Evolutionary conservation across 2,329 filamentous ascomycete species (phyloP).

Genomic region (Colletotrichum brevisporum): DNA sequence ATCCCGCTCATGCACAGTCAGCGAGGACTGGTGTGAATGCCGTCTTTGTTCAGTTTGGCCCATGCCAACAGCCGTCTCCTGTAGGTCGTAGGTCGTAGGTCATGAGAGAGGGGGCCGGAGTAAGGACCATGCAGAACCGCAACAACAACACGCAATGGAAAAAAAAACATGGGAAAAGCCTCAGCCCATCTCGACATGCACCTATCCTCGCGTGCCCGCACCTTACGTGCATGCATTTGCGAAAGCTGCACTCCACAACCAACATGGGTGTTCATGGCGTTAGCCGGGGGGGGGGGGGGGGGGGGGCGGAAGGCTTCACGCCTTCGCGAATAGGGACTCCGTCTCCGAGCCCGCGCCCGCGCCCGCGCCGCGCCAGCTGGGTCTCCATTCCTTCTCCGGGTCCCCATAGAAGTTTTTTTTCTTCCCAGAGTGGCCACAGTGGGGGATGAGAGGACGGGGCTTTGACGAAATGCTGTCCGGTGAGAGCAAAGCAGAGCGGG

Average conservation of each 20-base stretch:
- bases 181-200: slow-evolving; percentile 22
- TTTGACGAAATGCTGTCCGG: slow-evolving; percentile 13
- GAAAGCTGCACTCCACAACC: slow-evolving; percentile 5
- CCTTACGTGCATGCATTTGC: slow-evolving; percentile 15
- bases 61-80: no score
- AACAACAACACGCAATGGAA: background rate
- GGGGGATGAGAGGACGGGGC: background rate
- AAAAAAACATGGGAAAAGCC: background rate
- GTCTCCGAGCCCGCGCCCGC: background rate
- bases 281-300: background rate
- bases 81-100: no score
- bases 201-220: slow-evolving; percentile 2
- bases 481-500: slow-evolving; percentile 15
- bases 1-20: background rate
- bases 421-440: background rate
- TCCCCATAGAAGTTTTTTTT: background rate
- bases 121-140: background rate
- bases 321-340: background rate
- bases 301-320: no score
- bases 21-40: background rate
- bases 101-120: no score
- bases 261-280: background rate
- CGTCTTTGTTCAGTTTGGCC: background rate
- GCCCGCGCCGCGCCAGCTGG: background rate
- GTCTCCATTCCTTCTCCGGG: slow-evolving; percentile 20